Percentiles rank a stretch among this genome's conserved stretches.
These are phyloP conservation scores for Rhododendron vialii DNA, from an alignment of 148 eudicot genomes.

Conservation along the genomic window DNA sequence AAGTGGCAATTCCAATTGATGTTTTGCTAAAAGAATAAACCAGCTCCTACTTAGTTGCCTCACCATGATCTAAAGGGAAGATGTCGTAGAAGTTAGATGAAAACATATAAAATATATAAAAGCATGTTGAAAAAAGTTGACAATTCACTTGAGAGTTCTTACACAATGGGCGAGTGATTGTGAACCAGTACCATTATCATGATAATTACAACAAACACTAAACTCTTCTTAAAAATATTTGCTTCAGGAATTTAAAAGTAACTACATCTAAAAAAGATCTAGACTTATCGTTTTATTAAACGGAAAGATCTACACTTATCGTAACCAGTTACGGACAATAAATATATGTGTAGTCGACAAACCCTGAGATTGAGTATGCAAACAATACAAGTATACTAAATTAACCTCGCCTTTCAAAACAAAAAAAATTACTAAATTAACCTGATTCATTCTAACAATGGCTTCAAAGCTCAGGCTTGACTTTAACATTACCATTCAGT, in stretches of 20 bases:
- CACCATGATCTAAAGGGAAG: background rate
- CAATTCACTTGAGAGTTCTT: background rate
- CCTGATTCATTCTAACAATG: conserved; percentile 1
- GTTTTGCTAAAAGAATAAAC: background rate
- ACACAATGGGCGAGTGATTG: background rate
- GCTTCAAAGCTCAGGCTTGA: conserved; percentile 49
- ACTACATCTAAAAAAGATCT: background rate
- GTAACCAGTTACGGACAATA: background rate
- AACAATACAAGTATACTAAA: background rate
- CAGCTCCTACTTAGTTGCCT: background rate
- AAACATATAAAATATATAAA: background rate
- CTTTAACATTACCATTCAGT: conserved; percentile 67
- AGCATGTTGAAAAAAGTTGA: background rate
- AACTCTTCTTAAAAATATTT: background rate
- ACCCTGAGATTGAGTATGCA: background rate
- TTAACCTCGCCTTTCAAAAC: too few relatives aligned
- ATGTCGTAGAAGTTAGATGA: background rate
- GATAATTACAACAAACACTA: background rate
- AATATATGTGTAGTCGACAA: background rate
- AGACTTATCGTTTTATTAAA: background rate
- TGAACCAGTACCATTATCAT: background rate
- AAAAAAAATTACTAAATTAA: background rate
- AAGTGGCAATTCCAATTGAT: background rate
- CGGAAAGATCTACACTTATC: background rate
- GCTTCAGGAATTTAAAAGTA: background rate